A percentile compares a stretch with the other conserved stretches of the same genome.
phyloP scores from a whole-genome alignment of 345 rosid species.

The Salix caprea region DNA sequence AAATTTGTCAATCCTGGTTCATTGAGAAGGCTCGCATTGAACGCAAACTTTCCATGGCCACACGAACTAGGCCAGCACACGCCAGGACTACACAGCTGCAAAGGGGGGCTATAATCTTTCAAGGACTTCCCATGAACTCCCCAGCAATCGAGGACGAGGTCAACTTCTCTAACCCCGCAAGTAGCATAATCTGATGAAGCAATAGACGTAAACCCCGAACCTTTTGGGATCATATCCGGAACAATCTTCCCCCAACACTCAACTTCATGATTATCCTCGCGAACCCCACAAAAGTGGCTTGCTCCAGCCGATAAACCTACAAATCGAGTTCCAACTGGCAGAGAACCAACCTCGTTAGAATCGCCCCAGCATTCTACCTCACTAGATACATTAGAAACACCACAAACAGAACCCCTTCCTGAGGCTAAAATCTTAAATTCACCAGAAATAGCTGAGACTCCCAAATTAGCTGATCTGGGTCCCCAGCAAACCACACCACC shows the following conservation, averaged over 20 bases:
- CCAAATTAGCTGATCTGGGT: slow-evolving; percentile 46
- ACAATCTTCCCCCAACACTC: slow-evolving; percentile 82
- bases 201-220: slow-evolving; percentile 67
- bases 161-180: slow-evolving; percentile 78
- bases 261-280: slow-evolving; percentile 71
- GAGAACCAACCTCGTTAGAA: slow-evolving; percentile 26
- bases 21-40: slow-evolving; percentile 76
- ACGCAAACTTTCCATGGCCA: slow-evolving; percentile 48
- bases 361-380: slow-evolving; percentile 69
- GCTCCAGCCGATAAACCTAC: slow-evolving; percentile 68
- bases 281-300: slow-evolving; percentile 70
- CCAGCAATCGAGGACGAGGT: slow-evolving; percentile 88
- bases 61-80: slow-evolving; percentile 58
- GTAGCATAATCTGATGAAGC: slow-evolving; percentile 80
- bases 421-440: slow-evolving; percentile 53
- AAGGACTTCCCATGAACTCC: slow-evolving; percentile 37
- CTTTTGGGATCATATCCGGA: slow-evolving; percentile 52
- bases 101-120: slow-evolving; percentile 66
- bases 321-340: slow-evolving; percentile 36
- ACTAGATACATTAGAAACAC: slow-evolving; percentile 42
- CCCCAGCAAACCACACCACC: slow-evolving; percentile 90
- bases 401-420: slow-evolving; percentile 53
- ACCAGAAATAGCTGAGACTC: slow-evolving; percentile 38
- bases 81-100: slow-evolving; percentile 89
- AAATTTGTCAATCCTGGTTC: slow-evolving; percentile 74